These are phyloP conservation scores for Globisporangium emineosum DNA, from an alignment of 352 stramenopile genomes.

Conservation along the genomic window DNA sequence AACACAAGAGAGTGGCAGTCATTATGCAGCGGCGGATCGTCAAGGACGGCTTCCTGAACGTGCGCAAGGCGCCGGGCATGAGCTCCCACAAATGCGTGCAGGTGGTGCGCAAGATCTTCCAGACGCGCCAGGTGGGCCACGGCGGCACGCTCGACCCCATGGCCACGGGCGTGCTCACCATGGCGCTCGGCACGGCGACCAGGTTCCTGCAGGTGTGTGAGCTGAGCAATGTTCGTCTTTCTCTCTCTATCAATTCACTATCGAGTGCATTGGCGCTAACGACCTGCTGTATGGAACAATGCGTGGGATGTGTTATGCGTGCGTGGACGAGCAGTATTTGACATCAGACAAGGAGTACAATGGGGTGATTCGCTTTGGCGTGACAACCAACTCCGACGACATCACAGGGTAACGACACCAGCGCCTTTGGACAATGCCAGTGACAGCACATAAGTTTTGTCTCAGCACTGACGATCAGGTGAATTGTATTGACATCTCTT, in stretches of 20 bases:
- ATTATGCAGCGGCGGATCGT: conserved; percentile 11
- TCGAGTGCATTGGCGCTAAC: background rate
- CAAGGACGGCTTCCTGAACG: conserved; percentile 74
- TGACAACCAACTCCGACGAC: conserved; percentile 81
- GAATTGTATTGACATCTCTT: background rate
- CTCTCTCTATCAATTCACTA: background rate
- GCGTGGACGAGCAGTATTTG: conserved; percentile 42
- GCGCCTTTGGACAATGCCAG: background rate
- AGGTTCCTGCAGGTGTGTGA: conserved; percentile 68
- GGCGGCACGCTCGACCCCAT: conserved; percentile 87
- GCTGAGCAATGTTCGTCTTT: background rate
- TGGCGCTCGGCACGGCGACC: conserved; percentile 77
- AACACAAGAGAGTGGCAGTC: no score
- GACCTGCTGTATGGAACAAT: background rate
- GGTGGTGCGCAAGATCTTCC: conserved; percentile 63
- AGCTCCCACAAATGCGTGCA: conserved; percentile 81
- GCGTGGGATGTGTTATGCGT: background rate
- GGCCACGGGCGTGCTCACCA: conserved; percentile 80
- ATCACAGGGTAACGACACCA: conserved; percentile 51
- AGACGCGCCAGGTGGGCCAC: conserved; percentile 73
- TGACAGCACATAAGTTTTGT: background rate
- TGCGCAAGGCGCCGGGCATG: conserved; percentile 70
- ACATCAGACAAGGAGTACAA: conserved; percentile 72
- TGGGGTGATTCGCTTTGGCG: conserved; percentile 67
- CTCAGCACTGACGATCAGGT: no score